A percentile compares a stretch with the other conserved stretches of the same genome.
Evolutionary conservation across 1,284 basidiomycete species (phyloP).

Genomic region (Sporisorium sorghi): DNA sequence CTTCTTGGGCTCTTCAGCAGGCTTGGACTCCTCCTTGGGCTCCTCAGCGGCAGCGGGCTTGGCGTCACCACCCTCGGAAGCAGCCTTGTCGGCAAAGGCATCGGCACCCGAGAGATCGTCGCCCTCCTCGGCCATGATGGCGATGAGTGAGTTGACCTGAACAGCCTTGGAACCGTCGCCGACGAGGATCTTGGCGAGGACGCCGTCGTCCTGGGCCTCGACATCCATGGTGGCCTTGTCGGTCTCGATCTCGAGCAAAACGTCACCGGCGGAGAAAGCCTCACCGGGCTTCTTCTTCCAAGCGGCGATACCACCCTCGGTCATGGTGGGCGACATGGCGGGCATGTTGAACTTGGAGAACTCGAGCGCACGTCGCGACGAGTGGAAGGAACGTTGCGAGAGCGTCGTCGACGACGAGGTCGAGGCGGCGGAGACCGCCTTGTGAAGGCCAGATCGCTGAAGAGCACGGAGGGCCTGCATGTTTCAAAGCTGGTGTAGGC

Average conservation of each 20-base stretch:
- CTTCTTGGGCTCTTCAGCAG: slow-evolving; percentile 54
- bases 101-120: slow-evolving; percentile 75
- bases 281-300: slow-evolving; percentile 99
- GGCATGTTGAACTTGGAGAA: slow-evolving; percentile 88
- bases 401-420: slow-evolving; percentile 40
- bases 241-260: slow-evolving; percentile 86
- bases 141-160: slow-evolving; percentile 69
- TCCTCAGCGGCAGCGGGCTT: slow-evolving; percentile 65
- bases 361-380: slow-evolving; percentile 50
- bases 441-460: slow-evolving; percentile 52
- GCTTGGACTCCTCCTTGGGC: slow-evolving; percentile 52
- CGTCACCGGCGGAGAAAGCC: slow-evolving; percentile 86
- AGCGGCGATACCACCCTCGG: slow-evolving; percentile 94
- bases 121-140: slow-evolving; percentile 70
- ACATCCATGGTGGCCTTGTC: slow-evolving; percentile 70
- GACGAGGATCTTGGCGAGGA: slow-evolving; percentile 70
- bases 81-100: slow-evolving; percentile 77
- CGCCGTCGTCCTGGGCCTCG: slow-evolving; percentile 71
- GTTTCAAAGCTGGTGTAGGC: slow-evolving; percentile 6
- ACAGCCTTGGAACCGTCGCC: slow-evolving; percentile 67
- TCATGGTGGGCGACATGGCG: slow-evolving; percentile 99
- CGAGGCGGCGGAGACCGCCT: slow-evolving; percentile 42
- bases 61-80: slow-evolving; percentile 58
- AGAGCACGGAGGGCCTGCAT: slow-evolving; percentile 55
- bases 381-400: slow-evolving; percentile 53